phyloP scores from a whole-genome alignment of 768 basidiomycete genomes.

The Scleroderma bovista region DNA sequence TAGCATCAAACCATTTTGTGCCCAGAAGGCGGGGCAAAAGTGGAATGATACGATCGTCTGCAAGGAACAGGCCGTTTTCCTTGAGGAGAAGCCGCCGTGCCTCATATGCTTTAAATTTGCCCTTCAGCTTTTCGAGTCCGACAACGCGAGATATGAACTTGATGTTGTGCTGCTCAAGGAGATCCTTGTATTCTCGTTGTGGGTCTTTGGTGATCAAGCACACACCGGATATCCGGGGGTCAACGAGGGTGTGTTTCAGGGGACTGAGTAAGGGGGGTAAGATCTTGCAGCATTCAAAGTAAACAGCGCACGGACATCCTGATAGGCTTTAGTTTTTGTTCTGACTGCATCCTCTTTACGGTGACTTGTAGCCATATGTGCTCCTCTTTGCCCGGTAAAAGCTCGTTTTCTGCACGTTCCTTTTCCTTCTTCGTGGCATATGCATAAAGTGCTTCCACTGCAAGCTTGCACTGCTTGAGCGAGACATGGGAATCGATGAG shows the following conservation, averaged over 20 bases:
- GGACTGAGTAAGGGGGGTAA: conserved; percentile 36
- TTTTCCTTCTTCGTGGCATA: conserved; percentile 62
- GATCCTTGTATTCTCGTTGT: conserved; percentile 93
- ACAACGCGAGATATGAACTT: conserved; percentile 91
- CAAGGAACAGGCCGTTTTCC: conserved; percentile 89
- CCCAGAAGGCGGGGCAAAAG: conserved; percentile 84
- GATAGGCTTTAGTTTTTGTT: conserved; percentile 71
- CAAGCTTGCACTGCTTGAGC: conserved; percentile 64
- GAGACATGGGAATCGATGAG: conserved; percentile 72
- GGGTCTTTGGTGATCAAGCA: conserved; percentile 96
- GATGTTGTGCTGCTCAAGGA: conserved; percentile 70
- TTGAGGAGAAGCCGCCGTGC: conserved; percentile 77
- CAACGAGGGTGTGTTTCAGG: conserved; percentile 75
- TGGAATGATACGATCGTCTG: conserved; percentile 87
- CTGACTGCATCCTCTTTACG: conserved; percentile 75
- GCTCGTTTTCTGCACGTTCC: conserved; percentile 65
- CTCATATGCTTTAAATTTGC: conserved; percentile 85
- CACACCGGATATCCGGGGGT: conserved; percentile 73
- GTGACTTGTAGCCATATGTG: conserved; percentile 86
- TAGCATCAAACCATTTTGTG: conserved; percentile 87
- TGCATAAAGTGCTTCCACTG: conserved; percentile 70
- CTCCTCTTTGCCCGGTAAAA: conserved; percentile 75
- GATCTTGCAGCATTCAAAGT: not conserved
- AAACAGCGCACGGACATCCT: conserved; percentile 61
- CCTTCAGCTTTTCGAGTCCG: conserved; percentile 86